Base-by-base conservation (phyloP, 2,329 filamentous ascomycete species). In the Onygenales sp. region DNA sequence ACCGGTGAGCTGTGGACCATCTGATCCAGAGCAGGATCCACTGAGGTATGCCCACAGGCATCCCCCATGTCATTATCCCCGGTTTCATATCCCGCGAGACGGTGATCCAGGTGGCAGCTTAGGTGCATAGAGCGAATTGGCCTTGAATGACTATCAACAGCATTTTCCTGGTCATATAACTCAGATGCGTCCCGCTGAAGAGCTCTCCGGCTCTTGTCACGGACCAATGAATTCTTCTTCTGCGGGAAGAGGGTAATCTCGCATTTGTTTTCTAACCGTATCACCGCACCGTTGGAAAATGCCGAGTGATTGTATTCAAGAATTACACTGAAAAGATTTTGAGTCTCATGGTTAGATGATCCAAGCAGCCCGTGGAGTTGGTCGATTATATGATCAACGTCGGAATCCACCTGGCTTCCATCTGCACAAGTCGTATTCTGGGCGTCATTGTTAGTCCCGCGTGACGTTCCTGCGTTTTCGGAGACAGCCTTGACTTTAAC, bases 301-400 rank as follows among this genome's bases (percentile, higher is more conserved):
- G 65, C 58, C 2, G 68, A 67, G 55, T 70, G 67, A 11, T 52
- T 59, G 50, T 70, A 69, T 27, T 61, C 60, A 5, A 69, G 58
- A 11, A 46, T 56, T 32, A 63, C 66, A 10, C 55, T 62, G 11
- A 69, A 53, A 11, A 67, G 53, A 6, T 59, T 58, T 43, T 65
- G 60, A 3, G 48, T 39, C 10, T 56, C 44, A 21, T 51, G 39
- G 9, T 57, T 52, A 8, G 57, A 49, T 2, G 58, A 55, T 32
- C 57, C 54, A 33, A 70, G 53, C 43, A 70, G 59, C 35, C 55
- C 53, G 43, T 69, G 62, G 36, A 70, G 59, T 48, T 69, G 60
- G 42, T 56, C 46, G 42, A 68, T 60, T 55, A 66, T 56, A 7
- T 61, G 58, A 33, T 63, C 54, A 35, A 66, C 54, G 43, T 55